Evolutionary conservation across 1,284 basidiomycete species (phyloP).

Genomic region (Boletus sp.): DNA sequence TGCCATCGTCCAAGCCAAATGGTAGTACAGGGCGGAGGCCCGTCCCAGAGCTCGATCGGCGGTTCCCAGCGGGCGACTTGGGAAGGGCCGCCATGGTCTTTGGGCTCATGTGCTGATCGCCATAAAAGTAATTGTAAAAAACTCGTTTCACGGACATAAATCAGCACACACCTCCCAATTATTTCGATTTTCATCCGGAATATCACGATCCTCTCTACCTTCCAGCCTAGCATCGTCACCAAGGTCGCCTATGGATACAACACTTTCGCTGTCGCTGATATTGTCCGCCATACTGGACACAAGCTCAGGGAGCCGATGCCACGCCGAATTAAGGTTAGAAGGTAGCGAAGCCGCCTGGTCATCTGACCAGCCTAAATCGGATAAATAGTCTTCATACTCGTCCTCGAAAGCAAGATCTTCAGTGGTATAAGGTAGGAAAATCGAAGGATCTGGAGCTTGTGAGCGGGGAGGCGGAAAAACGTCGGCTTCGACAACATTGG

Average conservation of each 20-base stretch:
- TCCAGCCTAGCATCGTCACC: constrained; percentile 74
- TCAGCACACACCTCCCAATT: constrained; percentile 84
- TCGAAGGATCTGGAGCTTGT: constrained; percentile 80
- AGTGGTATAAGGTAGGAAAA: constrained; percentile 82
- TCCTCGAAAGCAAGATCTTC: constrained; percentile 88
- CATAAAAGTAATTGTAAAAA: constrained; percentile 7
- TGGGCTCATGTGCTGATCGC: constrained; percentile 85
- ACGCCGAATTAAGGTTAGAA: constrained; percentile 59
- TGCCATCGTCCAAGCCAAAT: constrained; percentile 75
- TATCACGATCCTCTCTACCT: constrained; percentile 61
- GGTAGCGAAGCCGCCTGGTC: constrained; percentile 49
- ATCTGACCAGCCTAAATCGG: constrained; percentile 77
- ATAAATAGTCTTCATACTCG: constrained; percentile 86
- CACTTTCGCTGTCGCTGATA: constrained; percentile 90
- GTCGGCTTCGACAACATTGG: constrained; percentile 75
- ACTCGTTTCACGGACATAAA: background rate
- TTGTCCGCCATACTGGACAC: constrained; percentile 74
- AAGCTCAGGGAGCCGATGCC: constrained; percentile 74
- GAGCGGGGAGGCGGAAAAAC: constrained; percentile 84
- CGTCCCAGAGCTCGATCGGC: constrained; percentile 78
- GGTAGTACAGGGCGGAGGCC: constrained; percentile 83
- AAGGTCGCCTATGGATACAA: constrained; percentile 85
- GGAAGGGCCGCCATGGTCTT: constrained; percentile 90
- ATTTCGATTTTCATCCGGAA: constrained; percentile 80
- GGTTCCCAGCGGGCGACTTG: constrained; percentile 79